Evolutionary conservation across 192 early-diverging fungal species (phyloP).

Genomic region (Coemansia sp.): DNA sequence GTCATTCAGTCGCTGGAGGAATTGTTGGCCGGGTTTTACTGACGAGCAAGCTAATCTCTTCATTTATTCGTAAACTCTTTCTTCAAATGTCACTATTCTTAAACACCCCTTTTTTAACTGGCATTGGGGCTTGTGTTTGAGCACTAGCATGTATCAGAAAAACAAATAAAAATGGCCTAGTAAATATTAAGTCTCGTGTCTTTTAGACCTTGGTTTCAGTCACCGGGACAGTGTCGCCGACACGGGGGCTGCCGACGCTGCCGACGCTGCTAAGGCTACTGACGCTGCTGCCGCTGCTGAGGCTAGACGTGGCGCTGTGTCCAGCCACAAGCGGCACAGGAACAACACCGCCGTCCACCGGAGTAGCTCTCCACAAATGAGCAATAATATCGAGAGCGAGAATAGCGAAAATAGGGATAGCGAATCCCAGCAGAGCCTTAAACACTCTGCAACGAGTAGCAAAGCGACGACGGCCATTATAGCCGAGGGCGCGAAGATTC

Average conservation of each 20-base stretch:
- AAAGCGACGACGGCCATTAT: slow-evolving; percentile 39
- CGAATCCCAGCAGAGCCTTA: slow-evolving; percentile 47
- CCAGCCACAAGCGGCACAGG: slow-evolving; percentile 8
- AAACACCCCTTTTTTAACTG: neutral
- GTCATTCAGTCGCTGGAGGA: slow-evolving; percentile 51
- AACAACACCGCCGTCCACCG: neutral
- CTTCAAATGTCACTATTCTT: no score
- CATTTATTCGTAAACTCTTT: no score
- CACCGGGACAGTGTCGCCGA: slow-evolving; percentile 12
- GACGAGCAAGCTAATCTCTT: neutral
- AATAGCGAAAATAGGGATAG: slow-evolving; percentile 48
- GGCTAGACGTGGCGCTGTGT: slow-evolving; percentile 21
- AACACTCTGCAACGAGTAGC: slow-evolving; percentile 40
- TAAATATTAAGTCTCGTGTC: neutral
- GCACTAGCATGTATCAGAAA: neutral
- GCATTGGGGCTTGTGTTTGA: neutral
- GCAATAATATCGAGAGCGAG: slow-evolving; percentile 37
- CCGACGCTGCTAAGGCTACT: slow-evolving; percentile 20
- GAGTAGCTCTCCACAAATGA: slow-evolving; percentile 32
- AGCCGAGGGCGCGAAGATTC: slow-evolving; percentile 20
- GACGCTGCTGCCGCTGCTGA: slow-evolving; percentile 36
- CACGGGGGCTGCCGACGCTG: slow-evolving; percentile 20
- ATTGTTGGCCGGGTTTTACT: slow-evolving; percentile 36
- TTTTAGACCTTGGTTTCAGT: slow-evolving; percentile 50
- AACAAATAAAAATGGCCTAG: neutral